Base-by-base conservation (phyloP, 441 rosid species). In the Sinapis alba region DNA sequence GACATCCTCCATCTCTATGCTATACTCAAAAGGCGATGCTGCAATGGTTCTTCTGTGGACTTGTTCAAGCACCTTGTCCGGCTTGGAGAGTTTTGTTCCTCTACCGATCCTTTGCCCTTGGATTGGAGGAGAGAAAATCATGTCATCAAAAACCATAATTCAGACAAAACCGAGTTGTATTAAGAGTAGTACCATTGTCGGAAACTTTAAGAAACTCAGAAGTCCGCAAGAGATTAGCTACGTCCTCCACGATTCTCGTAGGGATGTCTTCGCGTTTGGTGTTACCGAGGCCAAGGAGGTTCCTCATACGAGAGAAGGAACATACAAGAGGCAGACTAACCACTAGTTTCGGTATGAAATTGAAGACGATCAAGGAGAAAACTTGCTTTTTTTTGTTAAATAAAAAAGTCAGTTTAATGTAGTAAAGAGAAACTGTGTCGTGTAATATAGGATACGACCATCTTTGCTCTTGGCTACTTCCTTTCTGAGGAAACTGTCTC, bases 261-360 rank as follows among this genome's bases (percentile, higher is more conserved):
- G 88, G 81, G 30, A 86, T 76, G 13, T 86, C 88, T 15, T 83
- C 81, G 5, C 81, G 76, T 79, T 56, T 79, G 56, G 70, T 26
- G 26, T 64, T 72, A 27, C 77, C 85, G 74, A 88, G 77, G 20
- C 83, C 80, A 16, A 86, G 83, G 72, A 79, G 78, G 38, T 47
- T 76, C 62, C 87, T 83, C 80, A 86, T 86, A 74, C 85, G 86
- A 68, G 86, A 78, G 75, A 86, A 86, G 32, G 89, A 86, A 69
- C 89, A 86, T 32, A 88, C 81, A 61, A 88, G 73, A 73, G 85
- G 77, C 61, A 88, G 71, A 65, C 84, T 83, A 64, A 86, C 84
- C 85, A 87, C 89, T 87, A 61, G 21, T 10, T 61, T 60, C 27
- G 23, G 26, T 11, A 27, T 41, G 7, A 36, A 36, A 24, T 41